phyloP scores from a whole-genome alignment of 345 rosid genomes.

The Raphanus sativus region DNA sequence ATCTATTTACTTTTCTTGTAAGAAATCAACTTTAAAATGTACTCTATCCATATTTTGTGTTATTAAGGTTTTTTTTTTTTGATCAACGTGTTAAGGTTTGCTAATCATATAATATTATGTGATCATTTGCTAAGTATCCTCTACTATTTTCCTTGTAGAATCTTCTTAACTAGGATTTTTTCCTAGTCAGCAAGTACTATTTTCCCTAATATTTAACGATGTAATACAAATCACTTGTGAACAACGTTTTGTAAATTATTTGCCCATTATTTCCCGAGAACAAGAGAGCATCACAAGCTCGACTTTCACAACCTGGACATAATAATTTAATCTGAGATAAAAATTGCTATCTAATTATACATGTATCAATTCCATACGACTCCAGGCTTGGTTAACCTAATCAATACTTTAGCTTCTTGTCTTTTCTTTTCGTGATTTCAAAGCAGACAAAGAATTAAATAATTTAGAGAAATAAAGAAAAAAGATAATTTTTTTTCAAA shows the following conservation, averaged over 20 bases:
- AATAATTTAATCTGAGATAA: slow-evolving; percentile 1
- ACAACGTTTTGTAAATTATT: background rate
- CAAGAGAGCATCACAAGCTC: slow-evolving; percentile 5
- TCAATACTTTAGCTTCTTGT: slow-evolving; percentile 31
- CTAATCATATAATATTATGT: background rate
- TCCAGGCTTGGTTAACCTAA: slow-evolving; percentile 28
- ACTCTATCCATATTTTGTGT: background rate
- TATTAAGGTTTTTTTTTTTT: too few relatives aligned
- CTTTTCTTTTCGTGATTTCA: slow-evolving; percentile 16
- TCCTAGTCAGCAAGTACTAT: background rate
- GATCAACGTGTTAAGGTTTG: background rate
- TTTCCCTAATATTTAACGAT: background rate
- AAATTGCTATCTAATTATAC: slow-evolving; percentile 25
- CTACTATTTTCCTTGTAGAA: background rate
- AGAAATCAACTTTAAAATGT: background rate
- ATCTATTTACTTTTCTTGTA: background rate
- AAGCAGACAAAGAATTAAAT: background rate
- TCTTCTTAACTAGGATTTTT: background rate
- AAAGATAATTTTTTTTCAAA: background rate
- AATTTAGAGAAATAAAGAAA: background rate
- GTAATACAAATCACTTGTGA: background rate
- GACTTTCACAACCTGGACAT: background rate
- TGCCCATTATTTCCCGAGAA: slow-evolving; percentile 10
- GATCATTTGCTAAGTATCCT: background rate
- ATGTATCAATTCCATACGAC: slow-evolving; percentile 1